Evolutionary conservation across 2,329 filamentous ascomycete genomes (phyloP), one percentile per base, ranked within the genome.

Genomic region (Ophiostoma novo-ulmi): DNA sequence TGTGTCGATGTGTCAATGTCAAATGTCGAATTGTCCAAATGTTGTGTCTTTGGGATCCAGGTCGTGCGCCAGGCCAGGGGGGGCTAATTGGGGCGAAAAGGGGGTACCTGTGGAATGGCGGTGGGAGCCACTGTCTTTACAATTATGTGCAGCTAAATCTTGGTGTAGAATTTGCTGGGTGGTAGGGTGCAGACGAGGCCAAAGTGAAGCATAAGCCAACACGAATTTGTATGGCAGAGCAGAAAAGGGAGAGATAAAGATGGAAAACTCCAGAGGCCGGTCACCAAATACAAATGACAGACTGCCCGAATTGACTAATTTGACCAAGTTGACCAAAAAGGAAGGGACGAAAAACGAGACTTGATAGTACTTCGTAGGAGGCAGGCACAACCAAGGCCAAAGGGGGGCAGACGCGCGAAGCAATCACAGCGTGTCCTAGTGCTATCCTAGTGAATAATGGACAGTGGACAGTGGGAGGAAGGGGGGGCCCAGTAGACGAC

Each of bases 381-480:
- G 69, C 69, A 67, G 64, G 69, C 58, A 35, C 67, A 26, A 41
- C 69, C 48, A 48, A 38, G 52, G 52, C n/a, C 52, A 58, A 31
- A 63, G 26, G 58, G 58, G 58, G 58, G 58, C 58, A 63, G 52
- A 58, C 61, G 58, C 35, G 55, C 55, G 58, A 35, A 20, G 63
- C 63, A 39, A 41, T 65, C 20, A 65, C 64, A 67, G 64, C 44
- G 17, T 41, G 52, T 65, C 36, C 35, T 39, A n/a, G 17, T 31
- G 14, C 22, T 14, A 22, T 26, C 26, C 20, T 58, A 26, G 26
- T 22, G 6, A 48, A 48, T n/a, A 17, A 17, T 31, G 11, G 13
- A 55, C 48, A 55, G 48, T 55, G n/a, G 3, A 61, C 55, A 61
- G 55, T 61, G 31, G 55, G 14, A 35, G 35, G 31, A 64, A 35